These are phyloP conservation scores for Malassezia obtusa DNA, from an alignment of 1,284 basidiomycete species.

Conservation along the genomic window DNA sequence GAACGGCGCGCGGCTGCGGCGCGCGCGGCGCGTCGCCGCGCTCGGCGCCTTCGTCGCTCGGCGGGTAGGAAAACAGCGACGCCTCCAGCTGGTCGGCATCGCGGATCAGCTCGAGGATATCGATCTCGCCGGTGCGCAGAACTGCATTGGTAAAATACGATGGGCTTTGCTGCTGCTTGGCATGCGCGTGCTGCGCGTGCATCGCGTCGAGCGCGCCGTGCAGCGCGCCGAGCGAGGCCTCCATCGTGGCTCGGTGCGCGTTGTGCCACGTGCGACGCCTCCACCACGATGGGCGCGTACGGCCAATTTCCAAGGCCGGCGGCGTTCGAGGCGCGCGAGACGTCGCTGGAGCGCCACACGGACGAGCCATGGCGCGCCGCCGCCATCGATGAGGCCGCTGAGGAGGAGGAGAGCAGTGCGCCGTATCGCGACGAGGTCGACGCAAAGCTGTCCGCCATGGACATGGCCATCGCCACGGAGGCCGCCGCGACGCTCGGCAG, in stretches of 20 bases:
- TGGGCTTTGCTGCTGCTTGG: constrained; percentile 14
- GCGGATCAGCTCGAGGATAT: constrained; percentile 40
- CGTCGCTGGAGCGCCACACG: constrained; percentile 4
- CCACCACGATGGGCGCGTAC: constrained; percentile 1
- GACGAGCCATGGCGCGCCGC: not conserved
- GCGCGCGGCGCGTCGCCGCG: not conserved
- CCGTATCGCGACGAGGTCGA: not conserved
- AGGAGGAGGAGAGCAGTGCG: not conserved
- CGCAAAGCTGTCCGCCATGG: not conserved
- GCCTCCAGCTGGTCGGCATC: constrained; percentile 41
- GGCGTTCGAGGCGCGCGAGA: not conserved
- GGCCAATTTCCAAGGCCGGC: not conserved
- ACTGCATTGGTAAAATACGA: constrained; percentile 36
- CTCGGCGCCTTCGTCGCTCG: not conserved
- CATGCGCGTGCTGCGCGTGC: constrained; percentile 13
- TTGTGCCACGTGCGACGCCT: not conserved
- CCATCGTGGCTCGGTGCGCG: constrained; percentile 22
- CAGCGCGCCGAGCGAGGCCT: constrained; percentile 32
- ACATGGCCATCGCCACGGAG: constrained; percentile 4
- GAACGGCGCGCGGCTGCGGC: not conserved
- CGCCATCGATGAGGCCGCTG: not conserved
- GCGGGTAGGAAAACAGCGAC: constrained; percentile 24
- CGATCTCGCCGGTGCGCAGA: constrained; percentile 30
- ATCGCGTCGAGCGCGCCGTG: constrained; percentile 33
- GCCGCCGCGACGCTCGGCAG: constrained; percentile 6